Evolutionary conservation across 345 rosid genomes (phyloP).

Genomic region (Lagerstroemia speciosa): DNA sequence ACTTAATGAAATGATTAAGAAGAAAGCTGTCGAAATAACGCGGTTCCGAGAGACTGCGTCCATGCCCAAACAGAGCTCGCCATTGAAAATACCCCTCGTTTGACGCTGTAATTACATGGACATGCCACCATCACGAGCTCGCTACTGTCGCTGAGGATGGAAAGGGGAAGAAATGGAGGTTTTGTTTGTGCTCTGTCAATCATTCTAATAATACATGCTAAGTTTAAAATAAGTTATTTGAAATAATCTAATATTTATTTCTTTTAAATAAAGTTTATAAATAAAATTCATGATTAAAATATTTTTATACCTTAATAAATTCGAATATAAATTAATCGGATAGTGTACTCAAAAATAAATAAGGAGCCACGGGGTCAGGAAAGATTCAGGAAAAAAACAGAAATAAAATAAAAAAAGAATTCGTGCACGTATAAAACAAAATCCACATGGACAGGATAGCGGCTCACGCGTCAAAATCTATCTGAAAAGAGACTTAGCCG

Average conservation of each 20-base stretch:
- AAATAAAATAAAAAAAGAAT: not conserved
- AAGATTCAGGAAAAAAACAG: not conserved
- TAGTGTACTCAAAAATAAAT: too few relatives aligned
- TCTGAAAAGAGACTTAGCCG: not conserved
- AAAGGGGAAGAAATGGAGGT: not conserved
- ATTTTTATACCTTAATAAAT: too few relatives aligned
- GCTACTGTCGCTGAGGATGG: not conserved
- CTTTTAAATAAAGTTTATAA: not conserved
- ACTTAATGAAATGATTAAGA: too few relatives aligned
- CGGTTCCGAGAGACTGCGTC: not conserved
- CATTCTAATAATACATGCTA: not conserved
- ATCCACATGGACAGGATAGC: not conserved
- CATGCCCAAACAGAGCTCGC: not conserved
- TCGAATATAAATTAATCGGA: too few relatives aligned
- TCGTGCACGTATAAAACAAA: not conserved
- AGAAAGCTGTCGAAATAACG: not conserved
- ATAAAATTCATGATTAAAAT: too few relatives aligned
- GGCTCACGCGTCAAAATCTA: conserved; percentile 8
- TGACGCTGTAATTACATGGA: not conserved
- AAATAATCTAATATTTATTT: too few relatives aligned
- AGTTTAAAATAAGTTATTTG: too few relatives aligned
- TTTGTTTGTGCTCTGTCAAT: not conserved
- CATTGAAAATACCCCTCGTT: not conserved
- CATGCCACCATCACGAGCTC: conserved; percentile 8
- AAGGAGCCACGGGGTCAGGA: not conserved